phyloP scores from a whole-genome alignment of 805 yeast species.

The Hermanozyma aechmeae region DNA sequence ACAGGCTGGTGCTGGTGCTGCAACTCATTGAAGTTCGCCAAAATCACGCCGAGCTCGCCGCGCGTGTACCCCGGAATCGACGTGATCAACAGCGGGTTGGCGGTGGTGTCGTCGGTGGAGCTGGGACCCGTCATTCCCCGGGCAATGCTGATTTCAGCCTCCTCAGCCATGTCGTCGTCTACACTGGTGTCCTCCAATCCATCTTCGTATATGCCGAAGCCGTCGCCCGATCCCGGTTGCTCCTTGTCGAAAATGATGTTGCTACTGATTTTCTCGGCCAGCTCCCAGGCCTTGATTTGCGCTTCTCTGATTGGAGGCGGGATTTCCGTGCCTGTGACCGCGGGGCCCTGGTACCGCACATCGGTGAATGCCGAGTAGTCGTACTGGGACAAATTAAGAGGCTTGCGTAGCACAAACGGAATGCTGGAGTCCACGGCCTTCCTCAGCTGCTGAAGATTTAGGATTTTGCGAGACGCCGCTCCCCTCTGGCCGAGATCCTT shows the following conservation, averaged over 20 bases:
- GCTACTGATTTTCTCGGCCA: conserved; percentile 29
- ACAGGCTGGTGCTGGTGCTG: conserved; percentile 3
- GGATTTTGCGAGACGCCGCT: too few species aligned
- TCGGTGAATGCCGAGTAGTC: conserved; percentile 29
- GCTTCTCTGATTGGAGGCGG: conserved; percentile 30
- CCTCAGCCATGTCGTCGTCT: conserved; percentile 2
- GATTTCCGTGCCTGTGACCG: conserved; percentile 2
- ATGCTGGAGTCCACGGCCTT: conserved; percentile 9
- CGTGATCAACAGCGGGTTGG: too few species aligned
- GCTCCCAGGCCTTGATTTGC: conserved; percentile 37
- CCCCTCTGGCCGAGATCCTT: too few species aligned
- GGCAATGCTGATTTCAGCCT: conserved; percentile 2
- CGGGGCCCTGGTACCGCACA: conserved; percentile 4
- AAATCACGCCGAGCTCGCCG: conserved; percentile 21
- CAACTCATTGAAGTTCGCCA: conserved; percentile 9
- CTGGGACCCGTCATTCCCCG: conserved; percentile 1
- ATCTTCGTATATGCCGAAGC: conserved; percentile 4
- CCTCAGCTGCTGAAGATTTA: conserved; percentile 31
- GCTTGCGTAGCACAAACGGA: conserved; percentile 22
- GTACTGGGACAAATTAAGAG: conserved; percentile 21
- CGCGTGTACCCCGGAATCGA: conserved; percentile 33
- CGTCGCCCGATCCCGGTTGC: conserved; percentile 12
- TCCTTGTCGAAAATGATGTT: conserved; percentile 27
- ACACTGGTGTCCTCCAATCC: conserved; percentile 3
- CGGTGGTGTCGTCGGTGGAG: conserved; percentile 3